Evolutionary conservation across 2,329 filamentous ascomycete species (phyloP), one percentile per base, ranked within the genome.

Genomic region (Cladophialophora immunda): DNA sequence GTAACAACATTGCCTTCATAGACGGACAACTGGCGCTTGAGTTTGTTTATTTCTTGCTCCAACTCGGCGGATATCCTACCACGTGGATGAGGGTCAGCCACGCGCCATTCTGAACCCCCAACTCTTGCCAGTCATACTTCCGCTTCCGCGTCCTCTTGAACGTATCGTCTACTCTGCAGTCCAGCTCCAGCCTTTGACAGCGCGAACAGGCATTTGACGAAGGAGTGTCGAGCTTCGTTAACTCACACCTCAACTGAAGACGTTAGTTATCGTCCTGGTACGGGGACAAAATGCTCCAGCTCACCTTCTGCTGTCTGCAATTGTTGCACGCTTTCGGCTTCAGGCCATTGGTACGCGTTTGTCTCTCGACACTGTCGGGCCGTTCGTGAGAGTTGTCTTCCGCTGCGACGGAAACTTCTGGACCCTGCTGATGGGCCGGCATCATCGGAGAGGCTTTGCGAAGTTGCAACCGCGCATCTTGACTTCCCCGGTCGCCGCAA

Each of bases 91-190:
- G n/a, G 29, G 27, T 59, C 38, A 59, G 57, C 19, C 17, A 15
- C n/a, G 11, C 3, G n/a, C 4, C 11, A 6, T 11, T 50, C 4
- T 25, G 19, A 59, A 22, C 9, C 8, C 8, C 29, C 45, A 29
- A 32, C 22, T n/a, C 15, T 34, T 50, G 38, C 41, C 34, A 9
- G 9, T 58, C 52, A 41, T 38, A 58, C 70, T 66, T 67, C 32
- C 70, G 62, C 38, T 72, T 73, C 50, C 64, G 61, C 25, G 61
- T 64, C 53, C 71, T 68, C 64, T 67, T 64, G 65, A 71, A 73
- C 9, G 29, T 67, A 11, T 69, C 62, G 34, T 73, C 70, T 34
- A 70, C 60, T 29, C 61, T 38, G 62, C 70, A 73, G 22, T 63
- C 68, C 11, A 59, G 38, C 7, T 38, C 30, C 41, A 59, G 53